Conservation (phyloP, 2,329 filamentous ascomycete species). For the Fusarium sarcochroum region DNA sequence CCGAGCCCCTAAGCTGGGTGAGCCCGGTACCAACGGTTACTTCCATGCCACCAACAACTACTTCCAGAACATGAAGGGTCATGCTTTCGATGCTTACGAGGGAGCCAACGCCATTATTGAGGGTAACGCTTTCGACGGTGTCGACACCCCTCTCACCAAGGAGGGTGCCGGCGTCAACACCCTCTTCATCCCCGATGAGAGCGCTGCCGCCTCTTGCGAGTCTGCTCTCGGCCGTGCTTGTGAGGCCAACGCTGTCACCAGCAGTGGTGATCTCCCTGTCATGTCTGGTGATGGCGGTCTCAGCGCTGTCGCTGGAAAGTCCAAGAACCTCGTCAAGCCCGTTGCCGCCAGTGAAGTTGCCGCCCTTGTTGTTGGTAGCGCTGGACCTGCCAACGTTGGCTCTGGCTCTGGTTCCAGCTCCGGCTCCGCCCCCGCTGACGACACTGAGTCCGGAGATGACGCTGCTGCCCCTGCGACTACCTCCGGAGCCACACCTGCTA, state of each 20-base stretch:
- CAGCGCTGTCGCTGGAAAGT: slow-evolving; percentile 17
- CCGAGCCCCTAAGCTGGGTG: slow-evolving; percentile 52
- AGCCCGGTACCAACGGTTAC: slow-evolving; percentile 32
- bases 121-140: slow-evolving; percentile 49
- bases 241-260: slow-evolving; percentile 37
- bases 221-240: slow-evolving; percentile 44
- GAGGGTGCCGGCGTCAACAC: slow-evolving; percentile 35
- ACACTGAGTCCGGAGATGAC: slow-evolving; percentile 5
- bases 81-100: slow-evolving; percentile 66
- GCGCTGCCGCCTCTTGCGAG: slow-evolving; percentile 36
- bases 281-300: slow-evolving; percentile 41
- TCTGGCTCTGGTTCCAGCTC: slow-evolving; percentile 12
- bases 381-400: slow-evolving; percentile 47
- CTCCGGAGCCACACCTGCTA: neutral
- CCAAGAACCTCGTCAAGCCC: slow-evolving; percentile 45
- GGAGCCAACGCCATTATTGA: slow-evolving; percentile 46
- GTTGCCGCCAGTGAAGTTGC: slow-evolving; percentile 46
- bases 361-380: slow-evolving; percentile 42
- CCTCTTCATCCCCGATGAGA: slow-evolving; percentile 39
- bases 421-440: slow-evolving; percentile 16
- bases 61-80: slow-evolving; percentile 52
- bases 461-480: neutral
- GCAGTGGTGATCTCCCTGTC: slow-evolving; percentile 45
- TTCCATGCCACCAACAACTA: slow-evolving; percentile 50
- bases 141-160: slow-evolving; percentile 54